Conservation (phyloP, 495 filamentous ascomycete species). For the Trichoderma erinaceum region DNA sequence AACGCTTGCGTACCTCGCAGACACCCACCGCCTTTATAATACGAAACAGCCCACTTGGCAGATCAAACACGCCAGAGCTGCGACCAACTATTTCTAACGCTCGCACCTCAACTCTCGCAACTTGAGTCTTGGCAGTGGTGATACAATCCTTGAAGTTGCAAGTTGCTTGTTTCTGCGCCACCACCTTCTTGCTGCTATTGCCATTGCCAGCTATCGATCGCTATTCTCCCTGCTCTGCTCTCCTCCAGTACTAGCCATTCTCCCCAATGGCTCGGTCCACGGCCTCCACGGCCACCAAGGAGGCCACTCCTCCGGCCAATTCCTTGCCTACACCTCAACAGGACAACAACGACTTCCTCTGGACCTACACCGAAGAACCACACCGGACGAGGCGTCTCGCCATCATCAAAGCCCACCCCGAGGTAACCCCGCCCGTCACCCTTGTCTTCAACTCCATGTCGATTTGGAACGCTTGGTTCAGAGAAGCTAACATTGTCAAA, state of each 20-base stretch:
- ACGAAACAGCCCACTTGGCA: slow-evolving; percentile 8
- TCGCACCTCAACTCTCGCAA: not conserved
- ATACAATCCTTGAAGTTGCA: not conserved
- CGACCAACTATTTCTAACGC: not conserved
- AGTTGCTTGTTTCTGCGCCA: too few relatives aligned
- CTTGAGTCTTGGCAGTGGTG: not conserved
- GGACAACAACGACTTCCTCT: slow-evolving; percentile 52
- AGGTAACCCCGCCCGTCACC: slow-evolving; percentile 48
- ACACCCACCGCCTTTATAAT: not conserved
- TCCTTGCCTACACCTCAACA: not conserved
- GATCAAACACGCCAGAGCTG: not conserved
- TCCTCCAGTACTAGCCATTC: not conserved
- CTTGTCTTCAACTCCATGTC: not conserved
- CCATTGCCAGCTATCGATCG: not conserved
- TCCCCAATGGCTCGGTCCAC: not conserved
- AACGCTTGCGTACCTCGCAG: not conserved
- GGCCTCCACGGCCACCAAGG: not conserved
- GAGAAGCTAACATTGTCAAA: not conserved
- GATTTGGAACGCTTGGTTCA: too few relatives aligned
- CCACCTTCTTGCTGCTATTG: not conserved
- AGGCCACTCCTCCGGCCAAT: not conserved
- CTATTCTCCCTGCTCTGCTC: not conserved
- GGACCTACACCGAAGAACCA: slow-evolving; percentile 98
- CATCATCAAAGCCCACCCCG: slow-evolving; percentile 98
- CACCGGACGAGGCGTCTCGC: slow-evolving; percentile 83